Base-by-base conservation (phyloP, 129 eudicot genomes). In the Centella asiatica region DNA sequence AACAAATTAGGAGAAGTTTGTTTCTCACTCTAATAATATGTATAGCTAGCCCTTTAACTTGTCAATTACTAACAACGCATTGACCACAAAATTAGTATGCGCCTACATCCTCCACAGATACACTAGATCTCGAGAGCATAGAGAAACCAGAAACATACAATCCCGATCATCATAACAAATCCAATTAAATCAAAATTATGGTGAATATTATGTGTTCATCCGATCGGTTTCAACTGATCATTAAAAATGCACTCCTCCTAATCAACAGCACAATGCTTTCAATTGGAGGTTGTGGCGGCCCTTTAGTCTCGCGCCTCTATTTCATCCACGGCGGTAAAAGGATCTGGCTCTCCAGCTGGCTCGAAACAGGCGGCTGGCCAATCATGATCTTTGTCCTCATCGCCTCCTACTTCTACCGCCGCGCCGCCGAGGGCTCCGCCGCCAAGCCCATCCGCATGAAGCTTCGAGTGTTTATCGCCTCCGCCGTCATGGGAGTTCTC, bases 251-350 rank as follows among this genome's bases (percentile, higher is more conserved):
- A 5, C 75, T 79, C 11, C 62, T 79, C 4, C 33, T 79, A 4
- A 44, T 74, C 27, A 79, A 66, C 67, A 60, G 71, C 62, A 9
- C 70, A 23, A 29, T 79, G 0, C 65, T 79, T 20, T 19, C 72
- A 10, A n/a, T 75, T 1, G 84, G 84, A 40, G 51, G 33, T 52
- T 74, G 77, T 4, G 77, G 80, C 0, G 84, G 84, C 48, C 84
- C 84, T 1, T 45, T 79, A 9, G 18, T 68, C 37, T 55, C 52
- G 65, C 80, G 84, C 27, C 77, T 79, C 61, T 79, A 79, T 26
- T 79, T 79, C 74, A 15, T 74, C 50, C 77, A 79, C 27, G 84
- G 84, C 1, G 84, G 84, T 9, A 62, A 57, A 7, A 72, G 84
- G 1, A 23, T 79, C 3, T 79, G 84, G 84, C 60, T 79, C 5